Conservation (phyloP, 2,329 filamentous ascomycete species). For the Exserohilum rostratum region DNA sequence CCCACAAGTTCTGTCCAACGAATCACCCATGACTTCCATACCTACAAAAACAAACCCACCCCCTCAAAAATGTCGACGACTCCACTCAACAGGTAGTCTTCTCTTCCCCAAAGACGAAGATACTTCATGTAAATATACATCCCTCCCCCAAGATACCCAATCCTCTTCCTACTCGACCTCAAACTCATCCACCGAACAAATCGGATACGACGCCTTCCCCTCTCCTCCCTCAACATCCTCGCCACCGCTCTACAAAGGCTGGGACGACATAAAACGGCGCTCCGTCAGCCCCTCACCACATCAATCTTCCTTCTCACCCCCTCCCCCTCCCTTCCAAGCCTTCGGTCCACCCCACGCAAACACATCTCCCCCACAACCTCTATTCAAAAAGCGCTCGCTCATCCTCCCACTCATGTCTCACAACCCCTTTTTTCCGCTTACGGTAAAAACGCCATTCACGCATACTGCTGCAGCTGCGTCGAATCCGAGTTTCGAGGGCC, state of each 20-base stretch:
- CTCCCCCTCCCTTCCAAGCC: slow-evolving; percentile 9
- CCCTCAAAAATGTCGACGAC: not conserved
- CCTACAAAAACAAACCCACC: not conserved
- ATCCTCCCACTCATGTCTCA: slow-evolving; percentile 23
- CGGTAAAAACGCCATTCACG: slow-evolving; percentile 26
- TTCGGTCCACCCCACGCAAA: slow-evolving; percentile 12
- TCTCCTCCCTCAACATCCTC: not conserved
- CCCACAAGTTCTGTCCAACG: not conserved
- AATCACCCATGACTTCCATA: not conserved
- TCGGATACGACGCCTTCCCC: not conserved
- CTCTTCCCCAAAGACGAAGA: slow-evolving; percentile 2
- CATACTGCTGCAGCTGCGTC: not conserved
- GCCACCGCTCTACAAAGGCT: slow-evolving; percentile 25
- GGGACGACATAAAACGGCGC: slow-evolving; percentile 38
- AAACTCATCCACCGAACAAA: not conserved
- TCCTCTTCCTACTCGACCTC: not conserved
- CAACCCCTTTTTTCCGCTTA: slow-evolving; percentile 17
- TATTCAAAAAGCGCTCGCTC: slow-evolving; percentile 26
- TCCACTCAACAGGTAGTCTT: slow-evolving; percentile 5
- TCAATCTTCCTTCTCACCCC: not conserved
- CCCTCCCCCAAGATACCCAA: not conserved
- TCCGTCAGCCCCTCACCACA: slow-evolving; percentile 9
- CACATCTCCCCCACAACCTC: slow-evolving; percentile 4
- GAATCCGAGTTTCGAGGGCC: slow-evolving; percentile 27
- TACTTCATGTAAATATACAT: not conserved